These are phyloP conservation scores for Periconia macrospinosa DNA, from an alignment of 2,329 filamentous ascomycete species.

Conservation along the genomic window DNA sequence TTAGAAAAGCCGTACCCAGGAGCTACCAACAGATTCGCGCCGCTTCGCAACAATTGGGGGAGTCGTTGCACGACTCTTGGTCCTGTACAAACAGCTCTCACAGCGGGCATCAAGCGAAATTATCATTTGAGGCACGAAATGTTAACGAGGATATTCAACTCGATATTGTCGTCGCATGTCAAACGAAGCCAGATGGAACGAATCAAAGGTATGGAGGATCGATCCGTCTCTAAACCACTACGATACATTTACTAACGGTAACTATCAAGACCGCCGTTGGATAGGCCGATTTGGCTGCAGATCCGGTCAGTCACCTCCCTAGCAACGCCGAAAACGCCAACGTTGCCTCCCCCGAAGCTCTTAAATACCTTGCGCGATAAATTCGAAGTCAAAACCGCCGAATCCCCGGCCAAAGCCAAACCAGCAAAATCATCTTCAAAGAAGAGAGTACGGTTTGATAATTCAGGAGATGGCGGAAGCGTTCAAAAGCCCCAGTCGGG, in stretches of 20 bases:
- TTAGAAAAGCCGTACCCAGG: constrained; percentile 4
- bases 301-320: constrained; percentile 8
- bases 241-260: no score
- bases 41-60: constrained; percentile 6
- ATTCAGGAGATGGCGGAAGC: neutral
- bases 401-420: neutral
- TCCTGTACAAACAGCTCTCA: constrained; percentile 16
- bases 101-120: constrained; percentile 14
- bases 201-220: constrained; percentile 2
- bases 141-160: constrained; percentile 8
- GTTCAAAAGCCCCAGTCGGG: neutral
- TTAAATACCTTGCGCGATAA: neutral
- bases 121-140: constrained; percentile 8
- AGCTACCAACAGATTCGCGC: constrained; percentile 5
- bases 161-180: constrained; percentile 14
- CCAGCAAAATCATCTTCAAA: neutral
- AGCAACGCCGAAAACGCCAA: neutral
- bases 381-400: neutral
- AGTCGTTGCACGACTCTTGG: constrained; percentile 7
- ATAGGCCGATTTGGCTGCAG: constrained; percentile 13
- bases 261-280: neutral
- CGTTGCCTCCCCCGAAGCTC: neutral
- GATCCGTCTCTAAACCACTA: no score
- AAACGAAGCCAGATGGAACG: neutral
- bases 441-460: constrained; percentile 1